Evolutionary conservation across 2,329 filamentous ascomycete species (phyloP).

Genomic region (Chrysoporthe deuterocubensis): DNA sequence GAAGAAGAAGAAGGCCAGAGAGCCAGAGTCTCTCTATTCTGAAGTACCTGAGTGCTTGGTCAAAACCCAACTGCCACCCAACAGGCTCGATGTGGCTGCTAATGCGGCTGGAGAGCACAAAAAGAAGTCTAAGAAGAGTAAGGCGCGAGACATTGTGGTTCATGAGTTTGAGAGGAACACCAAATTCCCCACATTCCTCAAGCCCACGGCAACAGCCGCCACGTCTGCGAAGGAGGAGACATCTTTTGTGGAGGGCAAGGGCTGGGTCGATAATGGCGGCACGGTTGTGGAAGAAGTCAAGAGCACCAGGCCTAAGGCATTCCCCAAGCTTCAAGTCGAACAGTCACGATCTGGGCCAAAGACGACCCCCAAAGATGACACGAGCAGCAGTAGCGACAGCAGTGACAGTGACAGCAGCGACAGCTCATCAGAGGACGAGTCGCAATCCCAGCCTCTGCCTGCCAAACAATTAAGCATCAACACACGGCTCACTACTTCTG

Average conservation of each 20-base stretch:
- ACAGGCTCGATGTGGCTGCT: slow-evolving; percentile 33
- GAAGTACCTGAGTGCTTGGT: slow-evolving; percentile 77
- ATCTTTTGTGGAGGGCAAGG: slow-evolving; percentile 76
- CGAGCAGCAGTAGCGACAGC: slow-evolving; percentile 31
- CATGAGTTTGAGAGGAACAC: slow-evolving; percentile 90
- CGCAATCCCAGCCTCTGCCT: not conserved
- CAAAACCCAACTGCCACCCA: slow-evolving; percentile 71
- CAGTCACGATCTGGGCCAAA: slow-evolving; percentile 17
- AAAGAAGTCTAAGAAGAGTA: slow-evolving; percentile 64
- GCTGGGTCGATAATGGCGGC: slow-evolving; percentile 84
- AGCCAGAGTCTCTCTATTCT: slow-evolving; percentile 70
- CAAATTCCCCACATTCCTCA: slow-evolving; percentile 82
- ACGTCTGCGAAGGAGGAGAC: slow-evolving; percentile 50
- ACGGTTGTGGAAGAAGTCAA: slow-evolving; percentile 69
- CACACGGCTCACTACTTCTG: not conserved
- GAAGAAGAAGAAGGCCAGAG: slow-evolving; percentile 65
- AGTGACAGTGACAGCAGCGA: slow-evolving; percentile 29
- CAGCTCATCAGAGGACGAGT: slow-evolving; percentile 31
- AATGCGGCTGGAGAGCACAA: slow-evolving; percentile 49
- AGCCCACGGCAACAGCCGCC: slow-evolving; percentile 49
- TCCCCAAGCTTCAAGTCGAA: slow-evolving; percentile 32
- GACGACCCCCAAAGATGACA: slow-evolving; percentile 31
- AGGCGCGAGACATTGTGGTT: slow-evolving; percentile 66
- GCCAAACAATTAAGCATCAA: not conserved
- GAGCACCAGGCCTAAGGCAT: slow-evolving; percentile 39